Conservation (phyloP, 352 stramenopile species). For the Pythium sukuiense region DNA sequence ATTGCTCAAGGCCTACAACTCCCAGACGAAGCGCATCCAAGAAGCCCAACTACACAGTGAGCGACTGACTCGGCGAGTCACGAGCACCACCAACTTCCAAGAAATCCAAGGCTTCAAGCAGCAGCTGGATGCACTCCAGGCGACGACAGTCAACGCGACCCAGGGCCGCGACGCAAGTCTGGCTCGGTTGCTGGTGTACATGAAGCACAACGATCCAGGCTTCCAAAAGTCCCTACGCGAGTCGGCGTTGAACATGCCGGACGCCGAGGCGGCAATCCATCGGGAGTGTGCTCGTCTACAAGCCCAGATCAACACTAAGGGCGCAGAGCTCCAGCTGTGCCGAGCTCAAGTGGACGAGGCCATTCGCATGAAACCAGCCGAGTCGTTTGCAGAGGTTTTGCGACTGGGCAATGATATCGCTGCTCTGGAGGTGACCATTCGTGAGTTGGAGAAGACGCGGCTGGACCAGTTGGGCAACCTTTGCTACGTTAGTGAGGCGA, state of each 20-base stretch:
- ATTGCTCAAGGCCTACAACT: constrained; percentile 66
- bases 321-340: constrained; percentile 32
- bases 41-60: constrained; percentile 42
- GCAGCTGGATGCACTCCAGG: constrained; percentile 16
- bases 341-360: constrained; percentile 60
- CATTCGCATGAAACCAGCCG: constrained; percentile 53
- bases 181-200: constrained; percentile 42
- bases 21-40: constrained; percentile 43
- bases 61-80: constrained; percentile 14
- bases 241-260: constrained; percentile 41
- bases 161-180: constrained; percentile 54
- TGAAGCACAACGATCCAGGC: constrained; percentile 42
- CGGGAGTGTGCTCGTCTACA: constrained; percentile 47
- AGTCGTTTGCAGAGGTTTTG: constrained; percentile 50
- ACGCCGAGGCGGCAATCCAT: constrained; percentile 50
- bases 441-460: constrained; percentile 44
- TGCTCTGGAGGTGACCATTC: constrained; percentile 37
- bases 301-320: constrained; percentile 38
- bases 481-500: constrained; percentile 51
- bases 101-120: constrained; percentile 11
- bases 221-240: constrained; percentile 40
- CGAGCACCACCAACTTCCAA: constrained; percentile 2
- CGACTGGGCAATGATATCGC: constrained; percentile 53
- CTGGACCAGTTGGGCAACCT: constrained; percentile 48
- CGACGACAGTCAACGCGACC: constrained; percentile 29